Evolutionary conservation across 2,329 filamentous ascomycete genomes (phyloP), one percentile per base, ranked within the genome.

Genomic region (Ustulina deusta): DNA sequence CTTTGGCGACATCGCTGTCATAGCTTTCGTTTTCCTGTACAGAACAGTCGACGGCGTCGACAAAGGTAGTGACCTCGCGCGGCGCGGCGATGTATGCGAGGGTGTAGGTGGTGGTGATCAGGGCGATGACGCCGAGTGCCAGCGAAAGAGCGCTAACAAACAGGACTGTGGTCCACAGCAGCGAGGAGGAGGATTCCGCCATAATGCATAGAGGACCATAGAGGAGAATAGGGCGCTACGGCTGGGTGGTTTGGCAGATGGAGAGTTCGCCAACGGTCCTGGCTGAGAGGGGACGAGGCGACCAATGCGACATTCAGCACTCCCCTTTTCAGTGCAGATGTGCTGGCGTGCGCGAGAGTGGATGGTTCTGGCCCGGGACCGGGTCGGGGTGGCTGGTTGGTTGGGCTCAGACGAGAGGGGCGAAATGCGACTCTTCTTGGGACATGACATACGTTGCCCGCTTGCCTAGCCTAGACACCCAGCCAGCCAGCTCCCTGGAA

Each of bases 11-110:
- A 73, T 90, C 87, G 72, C 83, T 81, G 76, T 90, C 86, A 75
- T 90, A 90, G 74, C 83, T 86, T 78, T 90, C 88, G 74, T 90
- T 90, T 76, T 90, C 89, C 72, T 85, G 81, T 56, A 89, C 82
- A 44, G 87, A 92, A 73, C 84, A 87, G 76, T 90, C 87, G 73
- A 88, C 83, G 17, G 85, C 83, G 74, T 90, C 87, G 74, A 89
- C 78, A 73, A 90, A 88, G 65, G 83, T 83, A 66, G 79, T 79
- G 63, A 90, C 82, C 77, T 90, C 88, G 69, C 80, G 81, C 32
- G 88, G 88, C 32, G 89, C 89, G 40, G 82, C 83, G 49, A 84
- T 74, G 78, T 89, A 90, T 20, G 87, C 88, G 66, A 82, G 77
- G 59, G 83, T 83, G 76, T 88, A 88, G 59, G 82, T 82, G 70